Conservation (phyloP, 176 grass and related monocot species). For the Eremochloa ophiuroides region DNA sequence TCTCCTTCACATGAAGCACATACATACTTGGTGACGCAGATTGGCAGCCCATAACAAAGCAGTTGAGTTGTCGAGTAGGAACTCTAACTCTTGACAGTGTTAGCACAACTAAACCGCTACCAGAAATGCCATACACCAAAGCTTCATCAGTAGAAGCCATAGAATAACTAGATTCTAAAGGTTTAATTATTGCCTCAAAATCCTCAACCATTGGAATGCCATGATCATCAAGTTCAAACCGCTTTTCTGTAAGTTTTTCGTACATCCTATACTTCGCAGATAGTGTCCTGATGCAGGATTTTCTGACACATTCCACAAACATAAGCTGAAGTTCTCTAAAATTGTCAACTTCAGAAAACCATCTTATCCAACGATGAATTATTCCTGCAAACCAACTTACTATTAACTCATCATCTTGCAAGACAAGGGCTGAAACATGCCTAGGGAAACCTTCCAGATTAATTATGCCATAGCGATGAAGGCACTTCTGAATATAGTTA, state of each 20-base stretch:
- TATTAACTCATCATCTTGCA: constrained; percentile 94
- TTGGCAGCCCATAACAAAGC: constrained; percentile 81
- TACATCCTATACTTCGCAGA: constrained; percentile 82
- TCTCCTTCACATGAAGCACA: constrained; percentile 74
- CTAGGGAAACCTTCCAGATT: constrained; percentile 77
- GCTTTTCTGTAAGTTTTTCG: constrained; percentile 82
- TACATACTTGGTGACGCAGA: constrained; percentile 77
- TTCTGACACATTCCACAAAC: constrained; percentile 67
- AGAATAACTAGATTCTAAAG: constrained; percentile 33
- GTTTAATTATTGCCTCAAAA: constrained; percentile 38
- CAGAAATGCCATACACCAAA: constrained; percentile 75
- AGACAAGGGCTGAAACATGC: constrained; percentile 66
- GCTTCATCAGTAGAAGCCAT: constrained; percentile 50
- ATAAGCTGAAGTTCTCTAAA: constrained; percentile 78
- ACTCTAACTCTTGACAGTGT: constrained; percentile 78
- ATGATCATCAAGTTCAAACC: constrained; percentile 71
- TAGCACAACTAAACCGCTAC: constrained; percentile 70
- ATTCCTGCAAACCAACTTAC: constrained; percentile 94
- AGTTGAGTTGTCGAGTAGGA: constrained; percentile 53
- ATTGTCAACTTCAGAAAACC: constrained; percentile 73
- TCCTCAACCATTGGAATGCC: constrained; percentile 69
- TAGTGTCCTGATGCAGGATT: constrained; percentile 92
- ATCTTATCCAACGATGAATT: constrained; percentile 70
- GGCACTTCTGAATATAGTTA: constrained; percentile 58
- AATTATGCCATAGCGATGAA: constrained; percentile 75